A percentile compares a stretch with the other conserved stretches of the same genome.
Conservation (phyloP, 371 early-diverging fungal genomes). For the Phascolomyces articulosus region DNA sequence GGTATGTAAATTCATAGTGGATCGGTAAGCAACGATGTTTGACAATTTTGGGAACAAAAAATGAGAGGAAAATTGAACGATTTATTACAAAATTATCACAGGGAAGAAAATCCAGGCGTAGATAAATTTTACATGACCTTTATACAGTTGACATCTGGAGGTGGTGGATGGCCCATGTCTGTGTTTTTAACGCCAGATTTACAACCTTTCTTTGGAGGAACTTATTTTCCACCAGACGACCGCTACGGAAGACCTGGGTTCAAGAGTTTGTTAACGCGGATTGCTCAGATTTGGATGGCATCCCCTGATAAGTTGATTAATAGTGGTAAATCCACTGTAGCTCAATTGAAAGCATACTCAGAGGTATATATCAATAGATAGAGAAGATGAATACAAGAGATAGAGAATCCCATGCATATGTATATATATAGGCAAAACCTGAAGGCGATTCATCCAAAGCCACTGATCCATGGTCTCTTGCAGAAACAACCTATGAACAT, state of each 20-base stretch:
- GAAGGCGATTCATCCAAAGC: conserved; percentile 1
- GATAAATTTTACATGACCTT: conserved; percentile 70
- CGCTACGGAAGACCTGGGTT: conserved; percentile 57
- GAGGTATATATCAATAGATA: conserved; percentile 22
- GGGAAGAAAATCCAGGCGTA: conserved; percentile 71
- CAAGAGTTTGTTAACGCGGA: conserved; percentile 44
- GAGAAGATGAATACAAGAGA: too few relatives aligned
- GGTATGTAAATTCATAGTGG: too few relatives aligned
- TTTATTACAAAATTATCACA: conserved; percentile 6
- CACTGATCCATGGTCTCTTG: conserved; percentile 21
- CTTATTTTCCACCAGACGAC: conserved; percentile 68
- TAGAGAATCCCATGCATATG: too few relatives aligned
- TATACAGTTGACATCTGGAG: conserved; percentile 53
- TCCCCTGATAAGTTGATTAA: conserved; percentile 41
- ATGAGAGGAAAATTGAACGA: neutral
- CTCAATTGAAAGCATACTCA: conserved; percentile 42
- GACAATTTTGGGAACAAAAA: neutral
- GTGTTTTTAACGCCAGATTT: conserved; percentile 69
- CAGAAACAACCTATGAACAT: conserved; percentile 37
- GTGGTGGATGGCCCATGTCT: conserved; percentile 70
- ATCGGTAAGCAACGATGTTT: conserved; percentile 32
- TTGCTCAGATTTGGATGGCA: conserved; percentile 49
- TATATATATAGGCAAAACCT: conserved; percentile 22
- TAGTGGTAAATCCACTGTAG: conserved; percentile 43
- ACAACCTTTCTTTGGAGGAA: conserved; percentile 69